Evolutionary conservation across 768 basidiomycete genomes (phyloP).

Genomic region (Mycena belliarum): DNA sequence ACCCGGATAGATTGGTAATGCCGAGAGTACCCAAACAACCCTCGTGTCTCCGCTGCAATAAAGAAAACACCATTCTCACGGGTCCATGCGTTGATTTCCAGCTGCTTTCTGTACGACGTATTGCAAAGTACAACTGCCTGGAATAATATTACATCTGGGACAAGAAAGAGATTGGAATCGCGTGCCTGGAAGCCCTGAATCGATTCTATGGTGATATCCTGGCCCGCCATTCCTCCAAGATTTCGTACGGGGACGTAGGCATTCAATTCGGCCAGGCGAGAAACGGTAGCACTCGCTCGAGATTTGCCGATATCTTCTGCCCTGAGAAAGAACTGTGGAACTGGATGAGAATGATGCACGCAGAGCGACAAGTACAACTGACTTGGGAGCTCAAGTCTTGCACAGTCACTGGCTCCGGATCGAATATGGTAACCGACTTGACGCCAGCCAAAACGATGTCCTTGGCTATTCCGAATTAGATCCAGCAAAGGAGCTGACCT

Average conservation of each 20-base stretch:
- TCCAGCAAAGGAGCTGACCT: slow-evolving; percentile 10
- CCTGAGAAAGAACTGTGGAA: slow-evolving; percentile 88
- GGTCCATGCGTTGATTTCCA: slow-evolving; percentile 96
- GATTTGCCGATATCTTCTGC: slow-evolving; percentile 84
- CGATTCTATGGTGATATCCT: slow-evolving; percentile 77
- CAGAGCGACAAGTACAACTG: slow-evolving; percentile 24
- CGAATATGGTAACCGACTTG: slow-evolving; percentile 94
- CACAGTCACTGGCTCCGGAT: slow-evolving; percentile 85
- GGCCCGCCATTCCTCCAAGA: slow-evolving; percentile 75
- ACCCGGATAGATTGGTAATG: too few species aligned
- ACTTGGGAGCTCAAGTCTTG: slow-evolving; percentile 94
- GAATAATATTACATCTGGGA: slow-evolving; percentile 6
- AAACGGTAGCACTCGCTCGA: slow-evolving; percentile 80
- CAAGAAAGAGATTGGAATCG: neutral
- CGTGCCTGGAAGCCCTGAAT: slow-evolving; percentile 87
- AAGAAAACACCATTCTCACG: slow-evolving; percentile 88
- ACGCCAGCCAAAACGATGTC: slow-evolving; percentile 94
- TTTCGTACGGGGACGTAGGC: slow-evolving; percentile 92
- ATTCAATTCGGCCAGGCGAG: slow-evolving; percentile 93
- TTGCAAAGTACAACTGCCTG: slow-evolving; percentile 91
- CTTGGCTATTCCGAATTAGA: slow-evolving; percentile 63
- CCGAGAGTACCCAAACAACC: slow-evolving; percentile 87
- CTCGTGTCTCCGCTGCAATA: slow-evolving; percentile 87
- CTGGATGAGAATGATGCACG: slow-evolving; percentile 17
- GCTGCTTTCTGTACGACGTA: slow-evolving; percentile 72